Percentiles rank a stretch among this genome's conserved stretches.
Conservation (phyloP, 2,329 filamentous ascomycete genomes). For the Penicillium sp. region DNA sequence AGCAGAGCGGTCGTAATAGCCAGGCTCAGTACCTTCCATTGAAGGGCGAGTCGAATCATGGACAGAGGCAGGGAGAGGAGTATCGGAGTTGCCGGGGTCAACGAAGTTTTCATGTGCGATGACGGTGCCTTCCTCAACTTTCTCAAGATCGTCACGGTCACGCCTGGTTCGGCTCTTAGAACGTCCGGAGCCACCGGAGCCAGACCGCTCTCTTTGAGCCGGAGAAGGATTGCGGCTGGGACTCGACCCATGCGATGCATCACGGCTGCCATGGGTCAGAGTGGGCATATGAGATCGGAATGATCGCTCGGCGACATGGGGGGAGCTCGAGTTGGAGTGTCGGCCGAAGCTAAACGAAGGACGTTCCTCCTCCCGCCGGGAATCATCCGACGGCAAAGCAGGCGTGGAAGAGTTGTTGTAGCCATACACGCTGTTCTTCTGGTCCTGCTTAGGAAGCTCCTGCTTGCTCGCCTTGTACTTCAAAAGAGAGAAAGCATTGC, state of each 20-base stretch:
- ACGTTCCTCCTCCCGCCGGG: constrained; percentile 36
- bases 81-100: constrained; percentile 24
- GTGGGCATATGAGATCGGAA: constrained; percentile 27
- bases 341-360: constrained; percentile 28
- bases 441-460: constrained; percentile 26
- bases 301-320: constrained; percentile 31
- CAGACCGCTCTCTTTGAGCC: constrained; percentile 50
- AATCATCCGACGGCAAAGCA: constrained; percentile 31
- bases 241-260: constrained; percentile 34
- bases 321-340: constrained; percentile 38
- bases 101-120: constrained; percentile 26
- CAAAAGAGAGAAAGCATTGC: constrained; percentile 43
- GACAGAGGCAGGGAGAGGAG: constrained; percentile 24
- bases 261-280: constrained; percentile 29
- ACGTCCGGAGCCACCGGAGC: constrained; percentile 50
- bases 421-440: constrained; percentile 42
- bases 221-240: constrained; percentile 36
- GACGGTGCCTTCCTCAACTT: constrained; percentile 46
- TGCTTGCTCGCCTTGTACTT: constrained; percentile 41
- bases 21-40: constrained; percentile 27
- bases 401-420: constrained; percentile 38
- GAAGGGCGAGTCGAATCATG: constrained; percentile 38
- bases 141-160: constrained; percentile 52
- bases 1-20: constrained; percentile 32
- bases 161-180: constrained; percentile 52